Base-by-base conservation (phyloP, 495 filamentous ascomycete species). In the Penicillium subrubescens region DNA sequence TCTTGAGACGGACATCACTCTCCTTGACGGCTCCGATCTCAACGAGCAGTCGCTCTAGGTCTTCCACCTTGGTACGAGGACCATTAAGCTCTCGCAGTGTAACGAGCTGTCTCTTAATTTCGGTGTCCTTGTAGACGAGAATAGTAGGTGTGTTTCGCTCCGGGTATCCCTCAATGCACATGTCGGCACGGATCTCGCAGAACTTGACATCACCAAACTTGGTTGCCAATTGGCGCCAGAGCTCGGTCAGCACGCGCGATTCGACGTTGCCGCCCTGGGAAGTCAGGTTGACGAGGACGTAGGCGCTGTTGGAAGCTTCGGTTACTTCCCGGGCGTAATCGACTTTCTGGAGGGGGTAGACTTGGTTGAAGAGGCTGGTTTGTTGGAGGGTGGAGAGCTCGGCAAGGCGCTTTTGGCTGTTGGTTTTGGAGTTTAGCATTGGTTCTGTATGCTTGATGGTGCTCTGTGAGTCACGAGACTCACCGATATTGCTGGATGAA, bases 151-250 rank as follows among this genome's bases (percentile, higher is more conserved):
- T 96, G 71, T 97, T 98, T 57, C 84, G 84, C 72, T 98, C 96
- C 17, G 95, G 95, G 74, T 98, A 99, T 23, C 90, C 90, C 78
- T 98, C 95, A 70, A 99, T 97, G 61, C 95, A 97, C 85, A 96
- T 88, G 71, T 93, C 89, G 3, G 87, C 95, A 67, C 88, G 84
- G 51, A 99, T 98, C 77, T 99, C 92, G 74, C 94, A 97, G 80
- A 99, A 99, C 78, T 99, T 99, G 72, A 98, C 77, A 62, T 99
- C 93, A 33, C 92, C 92, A 71, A 89, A 98, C 71, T 92, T 92
- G 60, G 75, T 76, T 17, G 95, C 95, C 62, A 93, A 79, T 71
- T 91, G 85, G 23, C 90, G 82, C 94, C 95, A 99, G n/a, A 97
- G 80, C 70, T 95, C 88, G 15, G 89, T 88, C 67, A 97, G 73